A percentile compares a stretch with the other conserved stretches of the same genome.
These are phyloP conservation scores for Tylopilus subfusipes DNA, from an alignment of 768 basidiomycete genomes.

Conservation along the genomic window DNA sequence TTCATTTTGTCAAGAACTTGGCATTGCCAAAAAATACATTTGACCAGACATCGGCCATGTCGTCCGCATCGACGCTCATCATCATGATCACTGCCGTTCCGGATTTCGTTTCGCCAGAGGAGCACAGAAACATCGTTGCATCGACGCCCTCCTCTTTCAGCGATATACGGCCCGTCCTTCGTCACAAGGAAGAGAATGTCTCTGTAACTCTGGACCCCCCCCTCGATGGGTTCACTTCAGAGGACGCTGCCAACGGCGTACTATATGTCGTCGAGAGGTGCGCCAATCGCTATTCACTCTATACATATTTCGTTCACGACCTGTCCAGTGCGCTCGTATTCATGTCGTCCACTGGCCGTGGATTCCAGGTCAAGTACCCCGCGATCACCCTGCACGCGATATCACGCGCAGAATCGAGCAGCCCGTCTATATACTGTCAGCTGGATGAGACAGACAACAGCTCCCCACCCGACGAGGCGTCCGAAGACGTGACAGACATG, in stretches of 20 bases:
- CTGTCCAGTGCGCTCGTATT: constrained; percentile 66
- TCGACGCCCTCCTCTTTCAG: constrained; percentile 82
- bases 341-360: constrained; percentile 63
- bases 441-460: constrained; percentile 62
- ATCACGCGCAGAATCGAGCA: constrained; percentile 56
- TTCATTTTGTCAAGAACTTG: too few species aligned
- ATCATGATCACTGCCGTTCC: constrained; percentile 45
- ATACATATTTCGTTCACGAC: constrained; percentile 1
- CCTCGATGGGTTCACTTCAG: constrained; percentile 51
- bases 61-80: constrained; percentile 21
- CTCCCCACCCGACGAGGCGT: constrained; percentile 36
- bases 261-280: constrained; percentile 88
- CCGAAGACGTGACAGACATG: constrained; percentile 49
- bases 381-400: constrained; percentile 92
- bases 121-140: constrained; percentile 62
- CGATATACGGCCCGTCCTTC: constrained; percentile 80
- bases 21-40: too few species aligned
- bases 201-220: constrained; percentile 67
- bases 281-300: constrained; percentile 11
- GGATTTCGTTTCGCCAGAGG: constrained; percentile 52
- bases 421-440: constrained; percentile 88
- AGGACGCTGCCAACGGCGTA: constrained; percentile 56
- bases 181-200: constrained; percentile 71
- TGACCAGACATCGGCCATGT: background rate
- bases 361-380: constrained; percentile 85